A percentile compares a stretch with the other conserved stretches of the same genome.
Evolutionary conservation across 176 grass and related monocot genomes (phyloP).

Genomic region (Leersia perrieri): DNA sequence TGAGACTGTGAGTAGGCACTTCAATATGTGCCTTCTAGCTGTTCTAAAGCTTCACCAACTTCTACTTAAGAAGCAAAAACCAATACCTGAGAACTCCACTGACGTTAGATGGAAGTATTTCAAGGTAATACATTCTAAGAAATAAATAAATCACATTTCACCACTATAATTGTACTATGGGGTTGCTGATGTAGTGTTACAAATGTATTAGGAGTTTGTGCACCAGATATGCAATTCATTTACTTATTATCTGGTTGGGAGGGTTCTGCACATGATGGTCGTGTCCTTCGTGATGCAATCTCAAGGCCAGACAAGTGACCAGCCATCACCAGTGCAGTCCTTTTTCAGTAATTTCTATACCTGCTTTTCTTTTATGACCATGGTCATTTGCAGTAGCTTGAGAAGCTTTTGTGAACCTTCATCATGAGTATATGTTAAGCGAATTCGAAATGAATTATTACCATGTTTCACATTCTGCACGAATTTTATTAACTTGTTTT

Average conservation of each 20-base stretch:
- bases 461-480: conserved; percentile 69
- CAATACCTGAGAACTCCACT: no score
- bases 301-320: neutral
- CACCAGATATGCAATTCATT: neutral
- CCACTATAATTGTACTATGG: no score
- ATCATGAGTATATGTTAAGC: conserved; percentile 71
- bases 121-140: no score
- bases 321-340: neutral
- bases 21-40: no score
- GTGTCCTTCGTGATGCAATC: neutral
- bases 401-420: conserved; percentile 70
- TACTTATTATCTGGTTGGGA: neutral
- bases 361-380: conserved; percentile 56
- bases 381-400: conserved; percentile 42
- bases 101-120: no score
- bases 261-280: neutral
- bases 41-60: no score
- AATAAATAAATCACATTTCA: no score
- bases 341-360: conserved; percentile 23
- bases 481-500: conserved; percentile 8
- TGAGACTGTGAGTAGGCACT: no score
- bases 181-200: no score
- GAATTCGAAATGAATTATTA: conserved; percentile 66
- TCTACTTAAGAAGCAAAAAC: no score
- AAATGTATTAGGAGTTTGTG: neutral